Evolutionary conservation across 2,329 filamentous ascomycete genomes (phyloP), one percentile per base, ranked within the genome.

Genomic region (Penicillium sp.): DNA sequence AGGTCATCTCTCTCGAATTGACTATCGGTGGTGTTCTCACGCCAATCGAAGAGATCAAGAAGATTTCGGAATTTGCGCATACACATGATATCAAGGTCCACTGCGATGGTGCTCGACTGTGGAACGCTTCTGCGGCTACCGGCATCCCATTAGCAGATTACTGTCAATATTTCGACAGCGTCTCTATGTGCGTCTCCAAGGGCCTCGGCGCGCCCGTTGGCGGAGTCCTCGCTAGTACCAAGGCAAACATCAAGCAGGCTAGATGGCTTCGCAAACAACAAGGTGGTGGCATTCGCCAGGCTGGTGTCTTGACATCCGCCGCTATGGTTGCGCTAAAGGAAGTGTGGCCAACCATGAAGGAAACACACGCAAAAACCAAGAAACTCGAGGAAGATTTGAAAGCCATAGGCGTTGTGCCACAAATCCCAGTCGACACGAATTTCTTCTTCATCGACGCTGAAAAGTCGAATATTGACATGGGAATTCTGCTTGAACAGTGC

Each of bases 351-450:
- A 63, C 56, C 4, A 63, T 63, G 58, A 55, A 55, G 42, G 45
- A 55, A 27, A 65, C 60, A 11, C 61, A 65, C 39, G 50, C 51
- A 25, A 61, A 53, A 36, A 52, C 54, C 8, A 64, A 63, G 50
- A 55, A 46, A 39, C 39, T 65, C 18, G 62, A 50, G 22, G 46
- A 48, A 18, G 61, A 64, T 25, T 46, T 64, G 43, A 51, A 24
- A 9, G 25, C 75, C 72, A 50, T 81, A 72, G n/a, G 78, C 75
- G 58, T 81, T 77, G 54, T 81, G 77, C 31, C 68, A 68, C 50
- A 81, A 57, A 66, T 69, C 53, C 65, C 66, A 51, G 58, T 69
- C 42, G 55, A 69, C 58, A 65, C 61, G 2, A 64, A 65, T 44
- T 63, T 64, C 43, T 63, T 47, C 36, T 63, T 63, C 40, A 62